Base-by-base conservation (phyloP, 257 asterid genomes). In the Capsicum pubescens region DNA sequence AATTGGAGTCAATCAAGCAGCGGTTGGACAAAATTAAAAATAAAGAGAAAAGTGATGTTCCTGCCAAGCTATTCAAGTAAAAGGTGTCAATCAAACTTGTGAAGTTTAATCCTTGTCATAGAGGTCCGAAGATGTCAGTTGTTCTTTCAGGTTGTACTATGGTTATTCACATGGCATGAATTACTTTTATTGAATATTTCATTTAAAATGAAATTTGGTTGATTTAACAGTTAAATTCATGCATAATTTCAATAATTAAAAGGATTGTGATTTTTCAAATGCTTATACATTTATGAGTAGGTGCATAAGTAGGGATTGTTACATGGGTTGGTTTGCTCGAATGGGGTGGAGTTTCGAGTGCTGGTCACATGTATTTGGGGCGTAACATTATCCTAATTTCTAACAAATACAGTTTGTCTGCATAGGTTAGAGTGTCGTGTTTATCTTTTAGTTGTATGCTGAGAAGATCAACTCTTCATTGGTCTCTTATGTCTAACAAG, bases 381-480 rank as follows among this genome's bases (percentile, higher is more conserved):
- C 4, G 57, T 54, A 5, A 54, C 13, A 54, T 64, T 32, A 32
- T 66, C 72, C 44, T 39, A 39, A 39, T 39, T 39, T 4, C n/a
- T 32, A 66, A 66, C 46, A 66, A 32, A 36, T 66, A 66, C 46
- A 66, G 72, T 32, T 13, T 66, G 46, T 66, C 48, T 66, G 46
- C 46, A 13, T 66, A 36, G 19, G 72, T 36, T 32, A 36, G 19
- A 68, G 52, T 6, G 26, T 68, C 3, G 52, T 15, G 21, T 14
- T 68, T 68, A 13, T 68, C 52, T 35, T 36, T 36, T 36, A 19
- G 52, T 68, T 68, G 52, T 68, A 68, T 68, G 52, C 21, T 36
- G 76, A 68, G 76, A 36, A 68, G 12, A 36, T 68, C 76, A 68
- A 46, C 52, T 36, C 76, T 14, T 68, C 76, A 14, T 68, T 68